These are phyloP conservation scores for Ceratocystis harringtonii DNA, from an alignment of 2,329 filamentous ascomycete genomes.

Conservation along the genomic window DNA sequence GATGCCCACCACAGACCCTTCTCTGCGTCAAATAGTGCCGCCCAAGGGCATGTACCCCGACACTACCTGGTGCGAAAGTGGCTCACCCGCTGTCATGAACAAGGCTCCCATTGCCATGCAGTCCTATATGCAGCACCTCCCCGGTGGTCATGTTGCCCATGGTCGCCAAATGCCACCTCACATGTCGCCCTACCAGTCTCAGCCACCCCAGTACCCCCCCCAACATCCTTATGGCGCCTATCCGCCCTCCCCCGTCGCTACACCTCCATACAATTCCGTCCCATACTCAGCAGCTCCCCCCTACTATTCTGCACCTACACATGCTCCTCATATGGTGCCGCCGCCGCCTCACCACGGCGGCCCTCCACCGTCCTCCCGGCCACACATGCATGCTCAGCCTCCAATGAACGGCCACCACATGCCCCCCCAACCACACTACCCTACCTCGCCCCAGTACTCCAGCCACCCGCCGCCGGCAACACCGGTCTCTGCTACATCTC, in stretches of 20 bases:
- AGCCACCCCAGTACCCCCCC: slow-evolving; percentile 25
- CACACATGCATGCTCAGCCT: slow-evolving; percentile 18
- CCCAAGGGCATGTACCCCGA: slow-evolving; percentile 95
- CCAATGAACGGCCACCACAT: slow-evolving; percentile 22
- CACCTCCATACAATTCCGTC: slow-evolving; percentile 31
- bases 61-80: slow-evolving; percentile 75
- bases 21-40: slow-evolving; percentile 67
- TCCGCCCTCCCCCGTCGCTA: slow-evolving; percentile 37
- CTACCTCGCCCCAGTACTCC: slow-evolving; percentile 19
- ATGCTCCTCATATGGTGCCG: slow-evolving; percentile 21
- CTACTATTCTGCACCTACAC: slow-evolving; percentile 19
- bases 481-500: slow-evolving; percentile 18
- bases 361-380: slow-evolving; percentile 12
- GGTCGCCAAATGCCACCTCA: slow-evolving; percentile 19
- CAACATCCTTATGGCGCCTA: slow-evolving; percentile 23
- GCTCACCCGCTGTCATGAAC: slow-evolving; percentile 66
- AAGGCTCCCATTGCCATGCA: slow-evolving; percentile 51
- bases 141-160: slow-evolving; percentile 20
- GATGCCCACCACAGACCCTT: slow-evolving; percentile 68
- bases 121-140: slow-evolving; percentile 25
- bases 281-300: slow-evolving; percentile 30
- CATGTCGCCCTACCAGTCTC: slow-evolving; percentile 23
- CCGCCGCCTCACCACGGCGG: slow-evolving; percentile 19
- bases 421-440: slow-evolving; percentile 24
- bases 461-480: slow-evolving; percentile 24